Evolutionary conservation across 2,329 filamentous ascomycete species (phyloP).

Genomic region (Xylaria sp.): DNA sequence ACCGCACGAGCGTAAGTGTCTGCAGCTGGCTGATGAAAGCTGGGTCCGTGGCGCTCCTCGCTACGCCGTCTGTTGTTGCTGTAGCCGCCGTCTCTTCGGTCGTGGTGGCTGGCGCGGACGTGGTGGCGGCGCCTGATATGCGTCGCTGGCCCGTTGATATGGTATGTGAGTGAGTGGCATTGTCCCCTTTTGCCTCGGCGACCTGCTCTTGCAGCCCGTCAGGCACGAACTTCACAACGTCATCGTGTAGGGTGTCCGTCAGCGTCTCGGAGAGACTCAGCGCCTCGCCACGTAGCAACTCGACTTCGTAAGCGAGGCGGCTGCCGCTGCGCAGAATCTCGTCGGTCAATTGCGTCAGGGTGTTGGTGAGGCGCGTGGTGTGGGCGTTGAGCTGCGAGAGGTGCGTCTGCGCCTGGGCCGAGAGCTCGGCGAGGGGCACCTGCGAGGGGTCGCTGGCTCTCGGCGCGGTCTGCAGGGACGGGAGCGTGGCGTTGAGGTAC

Average conservation of each 20-base stretch:
- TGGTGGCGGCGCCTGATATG: slow-evolving; percentile 29
- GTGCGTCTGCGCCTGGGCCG: slow-evolving; percentile 80
- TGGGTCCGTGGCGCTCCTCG: slow-evolving; percentile 47
- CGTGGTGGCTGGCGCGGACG: slow-evolving; percentile 28
- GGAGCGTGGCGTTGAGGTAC: slow-evolving; percentile 82
- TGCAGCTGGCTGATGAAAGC: slow-evolving; percentile 78
- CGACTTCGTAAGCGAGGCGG: slow-evolving; percentile 90
- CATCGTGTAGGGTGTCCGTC: slow-evolving; percentile 71
- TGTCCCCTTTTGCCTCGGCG: slow-evolving; percentile 22
- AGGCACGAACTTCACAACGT: slow-evolving; percentile 75
- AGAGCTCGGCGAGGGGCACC: slow-evolving; percentile 75
- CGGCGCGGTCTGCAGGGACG: slow-evolving; percentile 61
- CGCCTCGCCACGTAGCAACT: slow-evolving; percentile 88
- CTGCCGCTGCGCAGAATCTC: slow-evolving; percentile 91
- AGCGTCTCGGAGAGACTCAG: slow-evolving; percentile 79
- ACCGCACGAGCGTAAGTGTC: slow-evolving; percentile 80
- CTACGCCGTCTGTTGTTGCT: slow-evolving; percentile 17
- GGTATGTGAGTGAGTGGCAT: slow-evolving; percentile 15
- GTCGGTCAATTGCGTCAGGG: slow-evolving; percentile 87
- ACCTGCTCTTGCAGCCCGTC: slow-evolving; percentile 48
- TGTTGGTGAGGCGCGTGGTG: slow-evolving; percentile 79
- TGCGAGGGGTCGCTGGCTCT: slow-evolving; percentile 37
- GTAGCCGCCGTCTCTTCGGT: not conserved
- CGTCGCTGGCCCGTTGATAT: slow-evolving; percentile 31
- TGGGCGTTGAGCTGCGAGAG: slow-evolving; percentile 88